Evolutionary conservation across 345 rosid species (phyloP).

Genomic region (Rubroshorea leprosula): DNA sequence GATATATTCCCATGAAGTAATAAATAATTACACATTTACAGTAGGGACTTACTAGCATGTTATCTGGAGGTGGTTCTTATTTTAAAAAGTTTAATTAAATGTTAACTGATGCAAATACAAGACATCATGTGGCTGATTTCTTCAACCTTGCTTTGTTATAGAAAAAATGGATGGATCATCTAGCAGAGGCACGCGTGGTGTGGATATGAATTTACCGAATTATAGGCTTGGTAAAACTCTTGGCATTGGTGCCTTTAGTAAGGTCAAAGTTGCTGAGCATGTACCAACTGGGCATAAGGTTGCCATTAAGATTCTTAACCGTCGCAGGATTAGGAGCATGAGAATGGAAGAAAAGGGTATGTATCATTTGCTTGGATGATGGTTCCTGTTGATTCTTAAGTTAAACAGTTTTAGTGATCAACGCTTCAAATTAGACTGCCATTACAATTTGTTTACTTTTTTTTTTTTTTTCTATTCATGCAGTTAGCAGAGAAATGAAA

Average conservation of each 20-base stretch:
- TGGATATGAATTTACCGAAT: conserved; percentile 51
- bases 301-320: conserved; percentile 92
- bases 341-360: conserved; percentile 35
- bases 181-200: conserved; percentile 41
- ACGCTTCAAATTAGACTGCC: not conserved
- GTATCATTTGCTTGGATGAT: not conserved
- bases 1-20: too few species aligned
- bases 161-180: conserved; percentile 57
- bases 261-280: conserved; percentile 92
- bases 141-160: not conserved
- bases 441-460: not conserved
- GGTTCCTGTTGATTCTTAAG: not conserved
- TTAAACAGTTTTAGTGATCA: not conserved
- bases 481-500: conserved; percentile 93
- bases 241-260: conserved; percentile 90
- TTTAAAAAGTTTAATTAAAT: too few species aligned
- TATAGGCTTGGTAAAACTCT: conserved; percentile 81
- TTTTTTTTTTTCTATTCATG: not conserved
- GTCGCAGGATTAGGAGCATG: conserved; percentile 63
- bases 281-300: conserved; percentile 78
- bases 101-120: too few species aligned
- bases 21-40: too few species aligned
- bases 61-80: too few species aligned
- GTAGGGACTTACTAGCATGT: too few species aligned
- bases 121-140: too few species aligned